Percentiles rank a stretch among this genome's conserved stretches.
Conservation (phyloP, 495 filamentous ascomycete genomes). For the Aspergillus ostianus region DNA sequence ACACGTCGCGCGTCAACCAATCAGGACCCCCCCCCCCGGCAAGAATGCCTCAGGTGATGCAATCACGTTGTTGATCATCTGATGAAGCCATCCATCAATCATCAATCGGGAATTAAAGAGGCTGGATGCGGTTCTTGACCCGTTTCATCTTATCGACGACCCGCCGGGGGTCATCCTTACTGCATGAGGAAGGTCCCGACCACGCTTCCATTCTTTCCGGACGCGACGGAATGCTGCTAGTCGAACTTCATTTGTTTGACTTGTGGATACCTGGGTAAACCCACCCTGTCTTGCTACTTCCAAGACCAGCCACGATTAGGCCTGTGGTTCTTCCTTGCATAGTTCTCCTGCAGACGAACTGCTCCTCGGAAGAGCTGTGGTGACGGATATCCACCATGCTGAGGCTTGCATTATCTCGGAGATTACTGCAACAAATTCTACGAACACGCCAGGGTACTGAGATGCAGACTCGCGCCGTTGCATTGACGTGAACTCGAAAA, state of each 20-base stretch:
- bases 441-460: constrained; percentile 7
- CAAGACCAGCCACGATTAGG: constrained; percentile 3
- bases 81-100: too few species aligned
- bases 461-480: background rate
- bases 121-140: too few species aligned
- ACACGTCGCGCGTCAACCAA: constrained; percentile 25
- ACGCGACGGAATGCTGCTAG: background rate
- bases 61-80: background rate
- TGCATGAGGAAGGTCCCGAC: background rate
- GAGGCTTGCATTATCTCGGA: constrained; percentile 12
- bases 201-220: background rate
- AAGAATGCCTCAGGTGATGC: background rate
- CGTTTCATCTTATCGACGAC: too few species aligned
- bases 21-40: constrained; percentile 12
- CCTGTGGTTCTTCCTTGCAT: background rate
- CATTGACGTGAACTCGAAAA: constrained; percentile 1
- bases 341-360: background rate
- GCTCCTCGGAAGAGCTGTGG: background rate
- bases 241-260: background rate
- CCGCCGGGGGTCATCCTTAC: too few species aligned
- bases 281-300: background rate
- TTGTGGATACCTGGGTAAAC: background rate
- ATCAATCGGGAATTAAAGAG: too few species aligned
- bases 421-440: constrained; percentile 12
- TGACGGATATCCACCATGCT: background rate